phyloP scores from a whole-genome alignment of 331 rosid genomes.

The Phaseolus coccineus region DNA sequence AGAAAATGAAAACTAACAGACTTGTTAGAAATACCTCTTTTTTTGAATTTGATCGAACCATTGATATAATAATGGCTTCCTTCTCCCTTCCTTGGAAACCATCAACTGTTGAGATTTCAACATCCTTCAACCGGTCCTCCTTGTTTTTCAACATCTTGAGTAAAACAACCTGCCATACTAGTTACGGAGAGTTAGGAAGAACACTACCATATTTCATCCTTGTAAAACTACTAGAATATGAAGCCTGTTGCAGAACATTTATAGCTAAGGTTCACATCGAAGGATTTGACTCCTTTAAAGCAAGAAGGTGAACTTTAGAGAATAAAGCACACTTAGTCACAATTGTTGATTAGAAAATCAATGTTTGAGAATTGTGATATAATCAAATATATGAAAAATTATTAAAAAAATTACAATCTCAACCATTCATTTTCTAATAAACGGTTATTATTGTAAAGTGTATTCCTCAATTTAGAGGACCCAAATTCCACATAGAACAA shows the following conservation, averaged over 20 bases:
- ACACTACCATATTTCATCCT: constrained; percentile 25
- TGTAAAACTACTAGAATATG: constrained; percentile 33
- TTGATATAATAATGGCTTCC: constrained; percentile 93
- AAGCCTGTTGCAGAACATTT: constrained; percentile 17
- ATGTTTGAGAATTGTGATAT: neutral
- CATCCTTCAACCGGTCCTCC: constrained; percentile 72
- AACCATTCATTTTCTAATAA: neutral
- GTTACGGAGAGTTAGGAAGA: constrained; percentile 12
- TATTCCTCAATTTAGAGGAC: neutral
- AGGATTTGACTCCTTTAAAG: neutral
- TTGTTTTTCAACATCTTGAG: constrained; percentile 83
- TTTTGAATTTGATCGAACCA: constrained; percentile 94
- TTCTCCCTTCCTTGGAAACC: constrained; percentile 99
- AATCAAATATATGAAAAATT: neutral
- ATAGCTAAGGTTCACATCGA: constrained; percentile 27
- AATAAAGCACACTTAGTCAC: neutral
- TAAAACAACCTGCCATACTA: constrained; percentile 75
- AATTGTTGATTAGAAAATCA: neutral
- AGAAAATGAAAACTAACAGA: constrained; percentile 28
- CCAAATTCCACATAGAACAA: constrained; percentile 9
- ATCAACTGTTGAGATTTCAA: constrained; percentile 96
- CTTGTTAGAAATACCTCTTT: constrained; percentile 68
- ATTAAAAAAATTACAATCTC: neutral
- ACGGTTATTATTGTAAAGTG: neutral
- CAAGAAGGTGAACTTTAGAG: neutral